These are phyloP conservation scores for Boletus huronensis DNA, from an alignment of 768 basidiomycete species.

Conservation along the genomic window DNA sequence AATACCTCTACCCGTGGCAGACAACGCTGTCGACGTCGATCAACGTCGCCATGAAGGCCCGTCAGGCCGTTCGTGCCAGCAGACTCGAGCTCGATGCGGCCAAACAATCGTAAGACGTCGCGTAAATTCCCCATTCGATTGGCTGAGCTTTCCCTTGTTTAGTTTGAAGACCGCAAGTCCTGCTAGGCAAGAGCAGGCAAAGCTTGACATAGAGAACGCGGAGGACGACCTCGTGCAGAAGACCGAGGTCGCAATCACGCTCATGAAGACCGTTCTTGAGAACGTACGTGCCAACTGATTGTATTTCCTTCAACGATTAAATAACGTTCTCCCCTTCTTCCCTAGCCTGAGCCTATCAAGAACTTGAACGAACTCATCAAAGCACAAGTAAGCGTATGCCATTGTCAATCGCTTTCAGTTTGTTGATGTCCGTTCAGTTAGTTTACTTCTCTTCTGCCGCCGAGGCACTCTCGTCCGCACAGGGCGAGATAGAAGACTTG, in stretches of 20 bases:
- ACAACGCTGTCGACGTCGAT: conserved; percentile 81
- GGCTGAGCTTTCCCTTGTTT: conserved; percentile 1
- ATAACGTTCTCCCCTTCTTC: neutral
- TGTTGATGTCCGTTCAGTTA: conserved; percentile 42
- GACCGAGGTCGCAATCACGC: conserved; percentile 94
- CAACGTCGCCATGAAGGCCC: conserved; percentile 88
- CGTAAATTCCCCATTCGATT: neutral
- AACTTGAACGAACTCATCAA: conserved; percentile 90
- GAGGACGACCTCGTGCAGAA: conserved; percentile 97
- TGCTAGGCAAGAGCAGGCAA: conserved; percentile 83
- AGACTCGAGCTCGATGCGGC: conserved; percentile 88
- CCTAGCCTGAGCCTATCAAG: conserved; percentile 93
- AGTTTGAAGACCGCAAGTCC: conserved; percentile 79
- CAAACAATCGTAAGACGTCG: conserved; percentile 67
- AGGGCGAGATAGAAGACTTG: conserved; percentile 92
- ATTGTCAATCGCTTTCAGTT: neutral
- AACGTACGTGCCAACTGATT: conserved; percentile 59
- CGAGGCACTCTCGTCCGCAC: conserved; percentile 74
- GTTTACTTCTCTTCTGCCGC: conserved; percentile 72
- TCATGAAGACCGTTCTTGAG: conserved; percentile 98
- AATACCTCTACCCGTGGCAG: conserved; percentile 83
- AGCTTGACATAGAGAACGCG: conserved; percentile 88
- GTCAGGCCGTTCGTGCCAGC: conserved; percentile 75
- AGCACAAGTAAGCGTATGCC: conserved; percentile 57
- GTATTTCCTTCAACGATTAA: neutral